A percentile compares a stretch with the other conserved stretches of the same genome.
phyloP scores from a whole-genome alignment of 768 basidiomycete species.

The Tylopilus felleus region DNA sequence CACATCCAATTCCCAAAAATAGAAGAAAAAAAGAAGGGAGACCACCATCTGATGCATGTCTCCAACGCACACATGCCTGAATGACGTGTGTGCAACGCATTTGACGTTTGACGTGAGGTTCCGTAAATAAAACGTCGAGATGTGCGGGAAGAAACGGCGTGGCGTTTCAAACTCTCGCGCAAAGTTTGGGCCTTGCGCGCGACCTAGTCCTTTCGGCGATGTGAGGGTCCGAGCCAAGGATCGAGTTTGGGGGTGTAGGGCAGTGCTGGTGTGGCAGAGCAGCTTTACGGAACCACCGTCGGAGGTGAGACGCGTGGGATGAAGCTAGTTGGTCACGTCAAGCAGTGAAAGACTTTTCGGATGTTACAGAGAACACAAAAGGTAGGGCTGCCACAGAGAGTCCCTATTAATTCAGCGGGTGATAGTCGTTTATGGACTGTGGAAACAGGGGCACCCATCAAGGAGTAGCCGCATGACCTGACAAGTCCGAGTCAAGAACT shows the following conservation, averaged over 20 bases:
- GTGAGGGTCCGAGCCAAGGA: neutral
- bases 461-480: neutral
- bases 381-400: neutral
- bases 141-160: neutral
- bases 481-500: neutral
- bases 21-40: neutral
- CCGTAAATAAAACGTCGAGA: neutral
- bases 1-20: neutral
- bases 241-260: neutral
- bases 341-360: neutral
- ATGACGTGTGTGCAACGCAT: neutral
- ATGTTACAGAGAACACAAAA: neutral
- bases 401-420: neutral
- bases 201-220: slow-evolving; percentile 1
- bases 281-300: slow-evolving; percentile 6
- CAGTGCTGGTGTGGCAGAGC: slow-evolving; percentile 8
- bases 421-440: neutral
- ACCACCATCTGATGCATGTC: neutral
- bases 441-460: slow-evolving; percentile 17
- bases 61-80: neutral
- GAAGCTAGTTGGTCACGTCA: neutral
- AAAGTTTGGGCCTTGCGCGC: neutral
- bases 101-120: slow-evolving; percentile 7
- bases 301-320: slow-evolving; percentile 1
- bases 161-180: slow-evolving; percentile 4